Percentiles rank a stretch among this genome's conserved stretches.
These are phyloP conservation scores for Diplodia mutila DNA, from an alignment of 2,329 filamentous ascomycete species.

Conservation along the genomic window DNA sequence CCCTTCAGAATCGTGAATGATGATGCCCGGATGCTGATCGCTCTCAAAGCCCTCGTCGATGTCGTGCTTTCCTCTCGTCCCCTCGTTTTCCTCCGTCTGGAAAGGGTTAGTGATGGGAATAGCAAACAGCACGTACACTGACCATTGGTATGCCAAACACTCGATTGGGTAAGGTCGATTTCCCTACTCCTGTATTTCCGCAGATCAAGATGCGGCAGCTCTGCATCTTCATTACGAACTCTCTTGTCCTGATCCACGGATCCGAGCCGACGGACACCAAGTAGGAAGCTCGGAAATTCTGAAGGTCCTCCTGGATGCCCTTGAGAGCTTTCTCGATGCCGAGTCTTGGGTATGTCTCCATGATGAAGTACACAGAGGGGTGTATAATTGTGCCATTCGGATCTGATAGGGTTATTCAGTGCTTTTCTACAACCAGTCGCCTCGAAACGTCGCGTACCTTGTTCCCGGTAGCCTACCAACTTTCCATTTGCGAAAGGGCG, in stretches of 20 bases:
- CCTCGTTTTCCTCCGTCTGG: background rate
- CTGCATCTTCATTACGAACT: background rate
- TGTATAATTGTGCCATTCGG: background rate
- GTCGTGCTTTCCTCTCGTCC: background rate
- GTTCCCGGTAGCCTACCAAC: background rate
- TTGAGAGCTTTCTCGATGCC: background rate
- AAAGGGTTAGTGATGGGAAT: background rate
- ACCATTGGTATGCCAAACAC: background rate
- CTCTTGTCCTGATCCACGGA: background rate
- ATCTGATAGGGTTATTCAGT: background rate
- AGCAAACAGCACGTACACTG: background rate
- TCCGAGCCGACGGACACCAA: background rate
- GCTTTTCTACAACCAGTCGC: background rate
- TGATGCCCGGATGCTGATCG: background rate
- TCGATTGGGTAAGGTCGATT: background rate
- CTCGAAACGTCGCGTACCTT: background rate
- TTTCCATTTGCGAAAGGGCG: background rate
- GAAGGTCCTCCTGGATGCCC: background rate
- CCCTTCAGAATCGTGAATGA: background rate
- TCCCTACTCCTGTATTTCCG: background rate
- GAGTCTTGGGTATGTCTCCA: background rate
- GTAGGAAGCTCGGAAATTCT: background rate
- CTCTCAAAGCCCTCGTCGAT: background rate
- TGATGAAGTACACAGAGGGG: background rate
- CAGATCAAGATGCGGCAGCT: background rate